Percentiles rank a stretch among this genome's conserved stretches.
These are phyloP conservation scores for Phaeotremella skinneri DNA, from an alignment of 768 basidiomycete species.

Conservation along the genomic window DNA sequence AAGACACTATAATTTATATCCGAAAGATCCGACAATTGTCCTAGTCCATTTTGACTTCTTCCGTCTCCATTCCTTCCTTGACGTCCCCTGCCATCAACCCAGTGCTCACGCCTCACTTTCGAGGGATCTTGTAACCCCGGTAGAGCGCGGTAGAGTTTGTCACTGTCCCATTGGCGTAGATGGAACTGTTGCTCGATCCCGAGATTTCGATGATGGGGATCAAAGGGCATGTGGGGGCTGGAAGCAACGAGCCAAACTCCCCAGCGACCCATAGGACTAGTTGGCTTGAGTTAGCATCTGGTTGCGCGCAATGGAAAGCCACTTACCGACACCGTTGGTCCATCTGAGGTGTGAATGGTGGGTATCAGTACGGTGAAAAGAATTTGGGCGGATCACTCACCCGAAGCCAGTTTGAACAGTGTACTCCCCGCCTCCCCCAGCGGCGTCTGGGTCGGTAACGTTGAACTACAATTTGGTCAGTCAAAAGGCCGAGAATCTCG, in stretches of 20 bases:
- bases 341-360: constrained; percentile 14
- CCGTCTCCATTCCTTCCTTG: too few relatives aligned
- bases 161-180: constrained; percentile 14
- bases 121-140: constrained; percentile 25
- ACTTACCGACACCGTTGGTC: constrained; percentile 51
- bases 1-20: too few relatives aligned
- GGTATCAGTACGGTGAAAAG: not conserved
- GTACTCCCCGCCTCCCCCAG: constrained; percentile 58
- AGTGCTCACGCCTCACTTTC: not conserved
- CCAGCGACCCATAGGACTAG: constrained; percentile 44
- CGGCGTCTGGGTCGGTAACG: constrained; percentile 61
- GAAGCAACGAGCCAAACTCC: constrained; percentile 49
- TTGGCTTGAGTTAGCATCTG: not conserved
- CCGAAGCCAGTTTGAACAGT: constrained; percentile 65
- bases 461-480: constrained; percentile 63
- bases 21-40: too few relatives aligned
- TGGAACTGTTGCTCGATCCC: constrained; percentile 24
- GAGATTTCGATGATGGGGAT: constrained; percentile 42
- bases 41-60: too few relatives aligned
- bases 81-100: too few relatives aligned
- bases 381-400: constrained; percentile 7
- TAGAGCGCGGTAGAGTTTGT: constrained; percentile 14
- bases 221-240: constrained; percentile 45
- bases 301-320: not conserved
- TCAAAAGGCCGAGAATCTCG: constrained; percentile 56